Evolutionary conservation across 2,329 filamentous ascomycete genomes (phyloP).

Genomic region (Emericellopsis atlantica): DNA sequence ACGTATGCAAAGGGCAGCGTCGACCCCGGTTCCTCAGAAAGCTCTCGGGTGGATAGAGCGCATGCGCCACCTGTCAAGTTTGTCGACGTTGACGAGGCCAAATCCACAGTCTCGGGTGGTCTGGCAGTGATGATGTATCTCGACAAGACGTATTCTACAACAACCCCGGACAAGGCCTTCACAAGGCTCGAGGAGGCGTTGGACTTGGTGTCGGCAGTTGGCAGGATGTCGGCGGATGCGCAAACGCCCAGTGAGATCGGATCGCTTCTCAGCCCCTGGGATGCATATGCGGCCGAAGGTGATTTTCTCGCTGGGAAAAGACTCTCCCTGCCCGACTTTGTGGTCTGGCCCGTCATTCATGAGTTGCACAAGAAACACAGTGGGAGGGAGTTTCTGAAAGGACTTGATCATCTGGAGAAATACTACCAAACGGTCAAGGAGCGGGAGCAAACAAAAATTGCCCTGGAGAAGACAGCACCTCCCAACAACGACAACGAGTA

Average conservation of each 20-base stretch:
- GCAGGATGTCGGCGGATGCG: slow-evolving; percentile 1
- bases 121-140: slow-evolving; percentile 47
- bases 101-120: slow-evolving; percentile 34
- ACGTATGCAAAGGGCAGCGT: slow-evolving; percentile 32
- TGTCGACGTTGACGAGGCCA: slow-evolving; percentile 37
- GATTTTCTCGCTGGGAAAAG: slow-evolving; percentile 31
- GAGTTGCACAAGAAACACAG: slow-evolving; percentile 24
- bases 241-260: slow-evolving; percentile 5
- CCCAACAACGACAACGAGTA: too few relatives aligned
- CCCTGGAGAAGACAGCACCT: slow-evolving; percentile 5
- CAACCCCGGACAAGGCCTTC: slow-evolving; percentile 19
- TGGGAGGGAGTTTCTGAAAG: slow-evolving; percentile 12
- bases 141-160: slow-evolving; percentile 34
- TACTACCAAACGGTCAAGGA: slow-evolving; percentile 22
- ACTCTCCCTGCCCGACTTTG: slow-evolving; percentile 38
- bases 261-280: slow-evolving; percentile 25
- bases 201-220: slow-evolving; percentile 23
- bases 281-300: slow-evolving; percentile 15
- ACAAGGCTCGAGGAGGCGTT: slow-evolving; percentile 27
- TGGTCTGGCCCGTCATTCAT: slow-evolving; percentile 42
- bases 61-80: slow-evolving; percentile 28
- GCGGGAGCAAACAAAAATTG: slow-evolving; percentile 10
- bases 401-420: slow-evolving; percentile 14
- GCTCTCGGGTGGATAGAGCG: not conserved
- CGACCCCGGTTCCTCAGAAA: slow-evolving; percentile 2